phyloP scores from a whole-genome alignment of 371 early-diverging fungal genomes.

The Lichtheimia ramosa region DNA sequence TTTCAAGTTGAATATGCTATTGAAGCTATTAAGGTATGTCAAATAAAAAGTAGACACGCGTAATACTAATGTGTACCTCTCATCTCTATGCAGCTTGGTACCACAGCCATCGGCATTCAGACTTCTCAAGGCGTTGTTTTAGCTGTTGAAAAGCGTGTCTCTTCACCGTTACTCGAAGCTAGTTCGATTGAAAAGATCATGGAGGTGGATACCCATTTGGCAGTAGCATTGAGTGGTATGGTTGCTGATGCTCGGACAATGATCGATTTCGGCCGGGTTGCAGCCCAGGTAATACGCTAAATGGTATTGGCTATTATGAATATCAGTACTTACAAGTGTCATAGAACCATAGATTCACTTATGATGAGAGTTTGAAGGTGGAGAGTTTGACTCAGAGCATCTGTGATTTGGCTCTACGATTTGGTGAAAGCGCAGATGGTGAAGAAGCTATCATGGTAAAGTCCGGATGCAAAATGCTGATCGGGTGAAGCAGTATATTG shows the following conservation, averaged over 20 bases:
- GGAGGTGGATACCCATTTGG: slow-evolving; percentile 94
- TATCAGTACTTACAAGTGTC: neutral
- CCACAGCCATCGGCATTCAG: slow-evolving; percentile 97
- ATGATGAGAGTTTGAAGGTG: slow-evolving; percentile 92
- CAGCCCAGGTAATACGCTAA: slow-evolving; percentile 77
- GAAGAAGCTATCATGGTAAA: slow-evolving; percentile 94
- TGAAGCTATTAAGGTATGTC: slow-evolving; percentile 94
- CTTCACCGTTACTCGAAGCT: slow-evolving; percentile 89
- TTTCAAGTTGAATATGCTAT: slow-evolving; percentile 99
- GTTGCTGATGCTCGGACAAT: slow-evolving; percentile 96
- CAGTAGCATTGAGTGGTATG: slow-evolving; percentile 97
- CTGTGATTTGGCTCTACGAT: slow-evolving; percentile 95
- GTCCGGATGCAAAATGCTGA: too few relatives aligned
- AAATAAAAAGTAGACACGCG: neutral
- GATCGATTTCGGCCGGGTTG: slow-evolving; percentile 96
- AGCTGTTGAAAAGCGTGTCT: slow-evolving; percentile 96
- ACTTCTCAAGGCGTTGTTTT: slow-evolving; percentile 92
- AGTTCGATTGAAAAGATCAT: slow-evolving; percentile 96
- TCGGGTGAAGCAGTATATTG: too few relatives aligned
- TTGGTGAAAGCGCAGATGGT: slow-evolving; percentile 96
- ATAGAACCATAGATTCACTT: slow-evolving; percentile 93
- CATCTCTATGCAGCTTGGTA: slow-evolving; percentile 73
- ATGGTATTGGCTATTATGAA: neutral
- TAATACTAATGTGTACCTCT: neutral
- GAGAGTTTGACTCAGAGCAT: slow-evolving; percentile 96